These are phyloP conservation scores for Sporothrix curviconia DNA, from an alignment of 2,329 filamentous ascomycete genomes.

Conservation along the genomic window DNA sequence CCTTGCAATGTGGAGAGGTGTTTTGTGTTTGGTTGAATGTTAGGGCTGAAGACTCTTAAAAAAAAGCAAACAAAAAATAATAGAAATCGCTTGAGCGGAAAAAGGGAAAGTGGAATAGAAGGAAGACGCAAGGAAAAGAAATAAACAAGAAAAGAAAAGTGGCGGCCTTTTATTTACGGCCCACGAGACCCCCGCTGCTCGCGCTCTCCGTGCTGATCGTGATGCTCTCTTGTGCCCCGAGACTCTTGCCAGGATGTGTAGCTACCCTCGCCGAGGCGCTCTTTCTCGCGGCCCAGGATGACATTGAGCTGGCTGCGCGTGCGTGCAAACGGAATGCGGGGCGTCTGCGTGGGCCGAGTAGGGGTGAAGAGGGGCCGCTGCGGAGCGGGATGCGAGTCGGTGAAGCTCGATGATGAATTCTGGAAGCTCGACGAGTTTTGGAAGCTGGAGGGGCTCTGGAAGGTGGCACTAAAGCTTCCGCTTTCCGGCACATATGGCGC, in stretches of 20 bases:
- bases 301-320: constrained; percentile 56
- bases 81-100: background rate
- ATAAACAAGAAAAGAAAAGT: background rate
- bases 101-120: no score
- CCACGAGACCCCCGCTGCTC: background rate
- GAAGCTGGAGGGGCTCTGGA: constrained; percentile 18
- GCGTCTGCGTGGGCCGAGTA: constrained; percentile 41
- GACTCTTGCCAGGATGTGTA: constrained; percentile 15
- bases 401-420: no score
- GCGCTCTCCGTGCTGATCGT: background rate
- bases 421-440: background rate
- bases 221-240: background rate
- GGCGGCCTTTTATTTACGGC: no score
- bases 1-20: background rate
- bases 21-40: background rate
- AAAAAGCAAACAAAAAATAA: background rate
- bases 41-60: no score
- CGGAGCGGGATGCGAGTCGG: constrained; percentile 26
- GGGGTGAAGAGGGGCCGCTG: constrained; percentile 38
- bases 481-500: background rate
- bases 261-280: constrained; percentile 28
- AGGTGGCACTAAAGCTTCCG: constrained; percentile 15
- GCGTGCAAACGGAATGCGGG: constrained; percentile 45
- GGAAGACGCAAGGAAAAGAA: background rate
- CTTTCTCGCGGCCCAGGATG: constrained; percentile 48